Base-by-base conservation (phyloP, 805 yeast genomes). In the Barnettozyma californica region DNA sequence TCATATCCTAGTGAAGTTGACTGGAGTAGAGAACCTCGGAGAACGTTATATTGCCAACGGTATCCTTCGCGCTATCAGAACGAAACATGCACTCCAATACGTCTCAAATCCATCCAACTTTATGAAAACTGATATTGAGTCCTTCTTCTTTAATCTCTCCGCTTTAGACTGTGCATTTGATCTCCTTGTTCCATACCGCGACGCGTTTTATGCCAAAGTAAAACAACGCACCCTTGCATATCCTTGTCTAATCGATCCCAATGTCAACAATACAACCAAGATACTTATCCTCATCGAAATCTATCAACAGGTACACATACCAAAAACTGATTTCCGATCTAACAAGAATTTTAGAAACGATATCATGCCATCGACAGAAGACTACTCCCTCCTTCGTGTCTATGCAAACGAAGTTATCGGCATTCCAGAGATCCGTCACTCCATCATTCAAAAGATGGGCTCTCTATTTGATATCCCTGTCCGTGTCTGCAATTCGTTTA, bases 81-180 rank as follows among this genome's bases (percentile, higher is more conserved):
- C 37, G 5, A 41, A 31, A 14, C 37, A 35, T 23, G 42, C 34
- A 1, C 23, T 46, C 16, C 19, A 42, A 9, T 46, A 42, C 23
- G 41, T 29, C 27, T 31, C 36, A 18, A 13, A 25, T 16, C 36
- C n/a, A 16, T 31, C 20, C 9, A 33, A 14, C 19, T 45, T 41
- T 9, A 34, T 11, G n/a, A 39, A 29, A 18, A 19, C 34, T 11
- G 46, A 45, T 33, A 9, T 45, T 5, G 63, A 59, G 38, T 52
- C 50, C 5, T 44, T 52, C 10, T 52, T 44, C 21, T 26, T 50
- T 6, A 31, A 46, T 1, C 3, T 55, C 13, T 40, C 48, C 34
- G 31, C 33, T 16, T 23, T 57, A 8, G 64, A 60, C 40, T 35
- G 51, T 20, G 57, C 55, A 13, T 58, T 52, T 39, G 60, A 58